Evolutionary conservation across 352 stramenopile genomes (phyloP).

Genomic region (Phytopythium helicoides): DNA sequence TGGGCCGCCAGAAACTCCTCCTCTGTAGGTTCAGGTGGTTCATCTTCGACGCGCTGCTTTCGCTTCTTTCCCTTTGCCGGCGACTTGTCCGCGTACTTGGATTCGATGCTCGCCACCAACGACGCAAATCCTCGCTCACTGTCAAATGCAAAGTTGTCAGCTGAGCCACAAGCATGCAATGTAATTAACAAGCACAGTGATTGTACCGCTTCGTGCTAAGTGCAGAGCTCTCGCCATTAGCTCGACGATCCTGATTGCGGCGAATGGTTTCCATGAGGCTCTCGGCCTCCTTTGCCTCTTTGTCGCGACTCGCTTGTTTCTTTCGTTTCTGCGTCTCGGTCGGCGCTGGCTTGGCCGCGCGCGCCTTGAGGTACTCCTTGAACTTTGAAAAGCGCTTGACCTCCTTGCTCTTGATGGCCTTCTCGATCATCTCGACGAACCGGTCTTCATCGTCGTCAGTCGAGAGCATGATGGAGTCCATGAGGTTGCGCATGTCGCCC

Average conservation of each 20-base stretch:
- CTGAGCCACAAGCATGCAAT: neutral
- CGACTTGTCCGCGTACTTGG: slow-evolving; percentile 53
- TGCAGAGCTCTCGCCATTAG: slow-evolving; percentile 22
- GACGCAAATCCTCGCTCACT: slow-evolving; percentile 60
- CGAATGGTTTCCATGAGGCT: slow-evolving; percentile 61
- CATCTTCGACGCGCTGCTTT: slow-evolving; percentile 15
- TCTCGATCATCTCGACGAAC: slow-evolving; percentile 65
- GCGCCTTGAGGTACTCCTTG: slow-evolving; percentile 43
- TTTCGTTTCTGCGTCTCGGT: slow-evolving; percentile 35
- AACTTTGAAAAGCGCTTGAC: slow-evolving; percentile 39
- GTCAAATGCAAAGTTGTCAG: slow-evolving; percentile 3
- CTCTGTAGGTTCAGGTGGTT: slow-evolving; percentile 43
- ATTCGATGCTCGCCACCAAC: slow-evolving; percentile 55
- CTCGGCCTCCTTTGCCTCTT: slow-evolving; percentile 61
- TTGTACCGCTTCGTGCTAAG: slow-evolving; percentile 44
- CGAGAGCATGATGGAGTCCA: slow-evolving; percentile 88
- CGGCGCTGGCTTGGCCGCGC: slow-evolving; percentile 30
- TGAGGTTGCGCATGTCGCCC: slow-evolving; percentile 73
- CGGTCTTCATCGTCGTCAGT: slow-evolving; percentile 77
- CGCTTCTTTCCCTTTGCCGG: slow-evolving; percentile 38
- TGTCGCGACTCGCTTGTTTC: slow-evolving; percentile 48
- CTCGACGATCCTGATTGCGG: slow-evolving; percentile 42
- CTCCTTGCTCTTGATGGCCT: slow-evolving; percentile 50
- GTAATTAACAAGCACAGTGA: neutral
- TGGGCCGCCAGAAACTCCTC: slow-evolving; percentile 64